Evolutionary conservation across 2,329 filamentous ascomycete genomes (phyloP).

Genomic region (Fusarium ambrosium): DNA sequence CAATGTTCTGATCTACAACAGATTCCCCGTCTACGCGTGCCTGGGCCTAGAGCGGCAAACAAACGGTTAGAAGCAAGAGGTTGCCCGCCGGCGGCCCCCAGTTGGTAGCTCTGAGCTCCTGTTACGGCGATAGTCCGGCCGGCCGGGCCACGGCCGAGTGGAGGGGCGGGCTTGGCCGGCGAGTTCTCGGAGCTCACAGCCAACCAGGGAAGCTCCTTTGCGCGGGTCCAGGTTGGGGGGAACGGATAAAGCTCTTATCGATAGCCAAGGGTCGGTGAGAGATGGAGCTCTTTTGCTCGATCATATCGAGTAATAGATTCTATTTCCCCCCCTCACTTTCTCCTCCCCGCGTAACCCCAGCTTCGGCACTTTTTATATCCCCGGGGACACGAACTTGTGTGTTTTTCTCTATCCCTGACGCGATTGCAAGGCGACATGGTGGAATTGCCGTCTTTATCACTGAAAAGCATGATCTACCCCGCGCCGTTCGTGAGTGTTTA

Average conservation of each 20-base stretch:
- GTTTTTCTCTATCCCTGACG: slow-evolving; percentile 21
- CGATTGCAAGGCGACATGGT: slow-evolving; percentile 38
- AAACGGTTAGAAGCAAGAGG: not conserved
- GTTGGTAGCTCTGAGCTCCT: not conserved
- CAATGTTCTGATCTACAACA: not conserved
- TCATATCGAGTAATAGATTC: slow-evolving; percentile 39
- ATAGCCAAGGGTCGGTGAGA: slow-evolving; percentile 1
- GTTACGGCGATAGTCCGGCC: slow-evolving; percentile 14
- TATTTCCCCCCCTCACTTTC: not conserved
- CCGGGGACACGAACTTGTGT: not conserved
- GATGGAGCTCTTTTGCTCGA: slow-evolving; percentile 30
- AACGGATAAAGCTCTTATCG: slow-evolving; percentile 29
- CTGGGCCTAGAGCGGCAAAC: slow-evolving; percentile 4
- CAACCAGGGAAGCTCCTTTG: slow-evolving; percentile 9
- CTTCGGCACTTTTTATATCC: slow-evolving; percentile 6
- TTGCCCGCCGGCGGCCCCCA: not conserved
- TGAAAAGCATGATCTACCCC: slow-evolving; percentile 27
- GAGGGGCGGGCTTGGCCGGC: slow-evolving; percentile 20
- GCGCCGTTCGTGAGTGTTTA: slow-evolving; percentile 36
- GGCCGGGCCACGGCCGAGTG: slow-evolving; percentile 33
- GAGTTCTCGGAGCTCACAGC: slow-evolving; percentile 14
- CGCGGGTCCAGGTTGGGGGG: slow-evolving; percentile 6
- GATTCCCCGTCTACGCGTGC: slow-evolving; percentile 8
- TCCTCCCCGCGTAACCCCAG: not conserved
- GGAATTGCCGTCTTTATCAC: slow-evolving; percentile 13